Evolutionary conservation across 2,329 filamentous ascomycete species (phyloP).

Genomic region (Scedosporium minutisporum): DNA sequence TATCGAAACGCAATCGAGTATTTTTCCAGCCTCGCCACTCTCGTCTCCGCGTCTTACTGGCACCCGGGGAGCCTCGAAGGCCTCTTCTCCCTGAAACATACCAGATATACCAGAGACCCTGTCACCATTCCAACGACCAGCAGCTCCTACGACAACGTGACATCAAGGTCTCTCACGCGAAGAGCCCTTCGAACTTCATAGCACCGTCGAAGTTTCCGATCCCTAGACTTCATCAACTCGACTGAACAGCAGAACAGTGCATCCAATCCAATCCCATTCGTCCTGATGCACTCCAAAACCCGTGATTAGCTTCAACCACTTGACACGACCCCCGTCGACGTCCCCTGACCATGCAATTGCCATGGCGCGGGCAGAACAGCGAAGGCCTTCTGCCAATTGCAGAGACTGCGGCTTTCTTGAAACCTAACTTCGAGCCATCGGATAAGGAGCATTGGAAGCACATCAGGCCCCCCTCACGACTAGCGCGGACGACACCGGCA

Average conservation of each 20-base stretch:
- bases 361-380: constrained; percentile 6
- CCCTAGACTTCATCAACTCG: neutral
- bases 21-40: neutral
- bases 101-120: no score
- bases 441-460: constrained; percentile 21
- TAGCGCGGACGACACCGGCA: constrained; percentile 41
- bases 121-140: no score
- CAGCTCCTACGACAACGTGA: no score
- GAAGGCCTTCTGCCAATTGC: constrained; percentile 6
- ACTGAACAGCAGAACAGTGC: neutral
- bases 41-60: no score
- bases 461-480: constrained; percentile 16
- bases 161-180: no score
- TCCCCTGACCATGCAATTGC: constrained; percentile 4
- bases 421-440: constrained; percentile 8
- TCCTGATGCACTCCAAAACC: neutral
- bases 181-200: no score
- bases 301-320: neutral
- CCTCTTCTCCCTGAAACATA: no score
- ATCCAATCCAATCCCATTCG: neutral
- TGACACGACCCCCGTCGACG: neutral
- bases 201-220: neutral
- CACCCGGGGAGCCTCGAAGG: no score
- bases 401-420: constrained; percentile 7
- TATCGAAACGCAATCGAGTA: neutral